Evolutionary conservation across 306 rosid species (phyloP).

Genomic region (Pyrus betulifolia): DNA sequence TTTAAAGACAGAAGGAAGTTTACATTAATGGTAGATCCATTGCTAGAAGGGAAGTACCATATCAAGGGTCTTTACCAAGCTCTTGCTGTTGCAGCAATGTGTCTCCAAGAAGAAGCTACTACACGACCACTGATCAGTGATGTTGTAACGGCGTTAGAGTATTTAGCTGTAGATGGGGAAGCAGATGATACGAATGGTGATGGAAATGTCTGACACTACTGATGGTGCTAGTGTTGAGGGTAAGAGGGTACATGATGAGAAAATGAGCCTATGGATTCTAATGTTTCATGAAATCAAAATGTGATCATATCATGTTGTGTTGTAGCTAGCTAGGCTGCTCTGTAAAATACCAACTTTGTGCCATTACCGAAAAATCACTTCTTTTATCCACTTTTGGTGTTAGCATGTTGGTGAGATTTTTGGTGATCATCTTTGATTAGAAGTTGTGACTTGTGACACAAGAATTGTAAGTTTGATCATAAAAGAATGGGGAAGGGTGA

Average conservation of each 20-base stretch:
- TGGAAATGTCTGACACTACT: constrained; percentile 14
- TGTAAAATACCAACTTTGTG: background rate
- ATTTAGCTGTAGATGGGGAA: constrained; percentile 27
- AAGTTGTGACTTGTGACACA: background rate
- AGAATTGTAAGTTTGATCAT: background rate
- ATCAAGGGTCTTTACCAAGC: constrained; percentile 74
- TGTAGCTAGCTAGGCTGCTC: background rate
- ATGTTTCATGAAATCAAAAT: constrained; percentile 5
- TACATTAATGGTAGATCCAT: constrained; percentile 54
- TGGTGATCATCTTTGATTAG: background rate
- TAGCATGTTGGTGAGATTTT: background rate
- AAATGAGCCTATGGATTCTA: constrained; percentile 5
- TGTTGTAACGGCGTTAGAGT: constrained; percentile 70
- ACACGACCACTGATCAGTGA: constrained; percentile 76
- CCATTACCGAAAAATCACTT: background rate
- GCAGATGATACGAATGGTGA: constrained; percentile 11
- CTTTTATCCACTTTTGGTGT: background rate
- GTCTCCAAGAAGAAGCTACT: constrained; percentile 69
- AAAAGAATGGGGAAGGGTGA: background rate
- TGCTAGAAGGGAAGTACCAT: constrained; percentile 57
- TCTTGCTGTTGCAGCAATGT: constrained; percentile 91
- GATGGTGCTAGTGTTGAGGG: constrained; percentile 6
- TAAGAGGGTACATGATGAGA: background rate
- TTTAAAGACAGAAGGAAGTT: constrained; percentile 65
- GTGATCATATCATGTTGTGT: background rate